Percentiles rank a stretch among this genome's conserved stretches.
phyloP scores from a whole-genome alignment of 2,329 filamentous ascomycete genomes.

The Monosporascus ibericus region DNA sequence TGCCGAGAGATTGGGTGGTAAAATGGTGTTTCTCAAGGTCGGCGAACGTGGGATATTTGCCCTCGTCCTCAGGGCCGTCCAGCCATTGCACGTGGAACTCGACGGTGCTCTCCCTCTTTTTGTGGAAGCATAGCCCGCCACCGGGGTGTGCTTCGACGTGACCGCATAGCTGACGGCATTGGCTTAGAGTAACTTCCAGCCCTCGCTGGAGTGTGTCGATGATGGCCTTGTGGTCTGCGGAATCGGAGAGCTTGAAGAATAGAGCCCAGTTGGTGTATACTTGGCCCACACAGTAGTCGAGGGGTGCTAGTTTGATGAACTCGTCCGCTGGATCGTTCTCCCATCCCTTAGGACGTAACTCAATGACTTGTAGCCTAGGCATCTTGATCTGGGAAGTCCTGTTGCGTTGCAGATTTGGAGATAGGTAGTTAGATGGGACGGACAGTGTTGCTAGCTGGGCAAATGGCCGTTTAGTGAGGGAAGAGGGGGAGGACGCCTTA shows the following conservation, averaged over 20 bases:
- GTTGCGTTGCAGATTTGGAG: too few relatives aligned
- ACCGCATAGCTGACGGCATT: neutral
- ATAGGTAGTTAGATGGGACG: too few relatives aligned
- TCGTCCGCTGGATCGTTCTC: constrained; percentile 3
- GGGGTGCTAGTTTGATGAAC: neutral
- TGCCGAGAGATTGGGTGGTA: constrained; percentile 10
- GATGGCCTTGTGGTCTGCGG: neutral
- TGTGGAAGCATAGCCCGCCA: constrained; percentile 16
- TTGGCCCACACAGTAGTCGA: neutral
- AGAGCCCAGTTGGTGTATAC: constrained; percentile 5
- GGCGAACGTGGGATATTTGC: constrained; percentile 13
- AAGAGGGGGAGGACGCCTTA: too few relatives aligned
- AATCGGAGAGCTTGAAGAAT: constrained; percentile 2
- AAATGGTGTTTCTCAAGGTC: constrained; percentile 19
- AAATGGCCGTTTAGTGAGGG: too few relatives aligned
- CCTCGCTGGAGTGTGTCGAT: constrained; percentile 18
- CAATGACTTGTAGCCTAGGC: neutral
- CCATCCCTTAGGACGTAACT: constrained; percentile 3
- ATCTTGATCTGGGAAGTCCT: neutral
- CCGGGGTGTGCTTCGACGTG: neutral
- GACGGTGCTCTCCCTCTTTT: constrained; percentile 22
- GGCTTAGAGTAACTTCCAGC: constrained; percentile 14
- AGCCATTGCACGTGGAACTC: constrained; percentile 23
- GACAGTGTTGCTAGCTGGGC: too few relatives aligned
- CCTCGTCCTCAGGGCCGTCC: constrained; percentile 10